Percentiles rank a stretch among this genome's conserved stretches.
Evolutionary conservation across 1,284 basidiomycete species (phyloP).

Genomic region (Termitomyces sp.): DNA sequence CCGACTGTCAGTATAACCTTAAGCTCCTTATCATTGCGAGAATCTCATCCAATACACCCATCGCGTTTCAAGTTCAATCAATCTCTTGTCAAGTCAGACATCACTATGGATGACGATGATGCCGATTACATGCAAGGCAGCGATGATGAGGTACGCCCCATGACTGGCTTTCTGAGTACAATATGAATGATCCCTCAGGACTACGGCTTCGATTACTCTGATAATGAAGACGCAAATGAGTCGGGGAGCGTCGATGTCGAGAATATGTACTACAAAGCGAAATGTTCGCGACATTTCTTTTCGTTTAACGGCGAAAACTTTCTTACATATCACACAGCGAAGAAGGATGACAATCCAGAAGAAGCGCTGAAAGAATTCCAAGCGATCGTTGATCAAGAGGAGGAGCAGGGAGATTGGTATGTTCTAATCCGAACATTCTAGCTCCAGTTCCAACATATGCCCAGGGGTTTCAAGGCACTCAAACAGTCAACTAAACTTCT

Average conservation of each 20-base stretch:
- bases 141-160: conserved; percentile 64
- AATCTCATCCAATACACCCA: conserved; percentile 1
- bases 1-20: conserved; percentile 1
- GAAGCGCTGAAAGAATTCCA: conserved; percentile 85
- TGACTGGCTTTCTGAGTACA: neutral
- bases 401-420: conserved; percentile 90
- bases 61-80: neutral
- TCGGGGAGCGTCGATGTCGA: conserved; percentile 89
- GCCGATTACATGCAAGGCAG: conserved; percentile 86
- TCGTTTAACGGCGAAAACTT: neutral
- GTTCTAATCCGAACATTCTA: neutral
- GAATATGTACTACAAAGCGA: conserved; percentile 98
- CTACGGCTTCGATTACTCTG: conserved; percentile 96
- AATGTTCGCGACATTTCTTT: conserved; percentile 53
- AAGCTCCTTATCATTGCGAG: neutral
- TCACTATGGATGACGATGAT: conserved; percentile 79
- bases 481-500: conserved; percentile 97
- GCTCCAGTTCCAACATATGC: neutral
- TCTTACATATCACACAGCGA: conserved; percentile 47
- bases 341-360: conserved; percentile 90
- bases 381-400: conserved; percentile 83
- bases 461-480: conserved; percentile 96
- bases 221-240: conserved; percentile 78
- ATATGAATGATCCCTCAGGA: conserved; percentile 50
- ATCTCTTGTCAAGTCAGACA: neutral